phyloP scores from a whole-genome alignment of 73 alveolate genomes.

The Urostyla sp. region DNA sequence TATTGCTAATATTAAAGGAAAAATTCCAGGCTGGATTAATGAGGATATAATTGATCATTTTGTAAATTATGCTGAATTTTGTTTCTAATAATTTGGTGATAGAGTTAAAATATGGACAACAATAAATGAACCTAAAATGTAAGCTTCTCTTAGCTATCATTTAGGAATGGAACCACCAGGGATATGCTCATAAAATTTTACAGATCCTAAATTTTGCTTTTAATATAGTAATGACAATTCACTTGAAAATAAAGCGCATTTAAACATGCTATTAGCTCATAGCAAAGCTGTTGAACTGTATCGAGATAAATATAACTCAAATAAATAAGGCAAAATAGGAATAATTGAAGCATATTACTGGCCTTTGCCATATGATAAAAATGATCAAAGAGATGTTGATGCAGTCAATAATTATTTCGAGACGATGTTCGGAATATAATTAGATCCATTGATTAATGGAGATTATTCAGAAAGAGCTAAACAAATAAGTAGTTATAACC shows the following conservation, averaged over 20 bases:
- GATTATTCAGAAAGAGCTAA: conserved; percentile 60
- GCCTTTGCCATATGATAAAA: conserved; percentile 8
- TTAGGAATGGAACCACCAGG: conserved; percentile 48
- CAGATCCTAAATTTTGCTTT: no score
- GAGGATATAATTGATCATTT: conserved; percentile 56
- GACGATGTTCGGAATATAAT: conserved; percentile 67
- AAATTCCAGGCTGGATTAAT: conserved; percentile 57
- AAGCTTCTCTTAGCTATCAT: conserved; percentile 52
- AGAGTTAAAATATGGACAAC: conserved; percentile 71
- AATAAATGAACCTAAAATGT: conserved; percentile 67
- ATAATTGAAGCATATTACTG: conserved; percentile 1
- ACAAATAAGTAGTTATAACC: not conserved
- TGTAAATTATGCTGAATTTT: conserved; percentile 64
- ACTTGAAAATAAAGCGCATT: no score
- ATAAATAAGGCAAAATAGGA: conserved; percentile 39
- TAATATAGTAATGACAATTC: no score
- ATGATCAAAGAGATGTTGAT: conserved; percentile 28
- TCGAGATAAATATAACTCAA: conserved; percentile 1
- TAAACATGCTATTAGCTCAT: conserved; percentile 68
- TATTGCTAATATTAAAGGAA: conserved; percentile 48
- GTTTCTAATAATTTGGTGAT: conserved; percentile 66
- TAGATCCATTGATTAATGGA: conserved; percentile 69
- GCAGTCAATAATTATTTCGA: conserved; percentile 59
- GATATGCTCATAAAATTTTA: no score
- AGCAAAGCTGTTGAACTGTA: conserved; percentile 47